Conservation (phyloP, 179 eudicot species). For the Corrigiola litoralis region DNA sequence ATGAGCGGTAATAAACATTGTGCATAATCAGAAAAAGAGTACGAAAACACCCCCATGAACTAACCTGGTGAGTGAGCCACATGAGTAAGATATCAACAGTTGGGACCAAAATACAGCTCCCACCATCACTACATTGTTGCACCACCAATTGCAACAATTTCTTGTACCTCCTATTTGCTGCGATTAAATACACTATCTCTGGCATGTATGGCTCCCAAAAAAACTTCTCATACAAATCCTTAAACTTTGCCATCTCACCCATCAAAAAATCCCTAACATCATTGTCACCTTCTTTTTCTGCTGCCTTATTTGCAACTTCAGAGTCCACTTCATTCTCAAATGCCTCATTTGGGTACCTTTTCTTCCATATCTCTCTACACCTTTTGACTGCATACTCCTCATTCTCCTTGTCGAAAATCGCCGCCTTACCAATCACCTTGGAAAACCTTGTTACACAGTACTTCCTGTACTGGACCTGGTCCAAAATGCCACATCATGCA, state of each 20-base stretch:
- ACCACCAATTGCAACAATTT: slow-evolving; percentile 49
- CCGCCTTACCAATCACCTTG: slow-evolving; percentile 66
- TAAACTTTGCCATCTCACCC: slow-evolving; percentile 42
- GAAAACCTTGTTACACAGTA: slow-evolving; percentile 70
- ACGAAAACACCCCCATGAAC: too few relatives aligned
- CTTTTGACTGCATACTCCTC: slow-evolving; percentile 73
- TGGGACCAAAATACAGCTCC: slow-evolving; percentile 51
- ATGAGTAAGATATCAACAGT: slow-evolving; percentile 73
- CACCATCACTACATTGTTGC: slow-evolving; percentile 18
- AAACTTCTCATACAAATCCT: slow-evolving; percentile 35
- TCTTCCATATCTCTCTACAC: slow-evolving; percentile 74
- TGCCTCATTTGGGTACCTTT: slow-evolving; percentile 68
- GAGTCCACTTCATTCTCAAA: slow-evolving; percentile 57
- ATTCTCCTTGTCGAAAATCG: slow-evolving; percentile 70
- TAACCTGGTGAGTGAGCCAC: slow-evolving; percentile 89
- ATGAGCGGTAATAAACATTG: too few relatives aligned
- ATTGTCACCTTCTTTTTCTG: neutral
- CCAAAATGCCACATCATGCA: neutral
- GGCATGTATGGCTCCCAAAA: slow-evolving; percentile 53
- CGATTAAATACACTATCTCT: slow-evolving; percentile 67
- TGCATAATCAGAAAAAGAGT: too few relatives aligned
- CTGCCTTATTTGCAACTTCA: slow-evolving; percentile 5
- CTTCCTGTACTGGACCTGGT: slow-evolving; percentile 56
- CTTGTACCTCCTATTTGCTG: slow-evolving; percentile 70
- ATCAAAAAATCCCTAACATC: slow-evolving; percentile 29